Conservation (phyloP, 2,329 filamentous ascomycete genomes). For the Orbilia blumenaviensis region DNA sequence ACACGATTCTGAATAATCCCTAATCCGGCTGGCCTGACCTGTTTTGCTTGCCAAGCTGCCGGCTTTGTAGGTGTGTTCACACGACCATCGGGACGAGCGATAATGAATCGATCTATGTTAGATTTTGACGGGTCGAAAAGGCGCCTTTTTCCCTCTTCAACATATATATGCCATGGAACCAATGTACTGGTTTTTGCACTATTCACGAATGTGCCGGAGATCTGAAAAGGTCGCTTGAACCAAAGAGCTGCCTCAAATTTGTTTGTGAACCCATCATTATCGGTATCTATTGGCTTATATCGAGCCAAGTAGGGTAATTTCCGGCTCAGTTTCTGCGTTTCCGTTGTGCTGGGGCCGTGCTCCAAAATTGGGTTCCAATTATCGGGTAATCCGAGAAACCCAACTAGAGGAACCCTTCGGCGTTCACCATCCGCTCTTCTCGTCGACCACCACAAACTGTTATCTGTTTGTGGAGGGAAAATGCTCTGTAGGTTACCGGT, state of each 20-base stretch:
- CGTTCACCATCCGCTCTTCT: not conserved
- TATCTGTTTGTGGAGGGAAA: slow-evolving; percentile 20
- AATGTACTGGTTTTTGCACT: slow-evolving; percentile 16
- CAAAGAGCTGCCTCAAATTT: slow-evolving; percentile 11
- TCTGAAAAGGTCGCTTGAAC: slow-evolving; percentile 7
- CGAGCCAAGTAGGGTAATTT: slow-evolving; percentile 19
- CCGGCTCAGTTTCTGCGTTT: slow-evolving; percentile 1
- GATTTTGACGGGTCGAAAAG: not conserved
- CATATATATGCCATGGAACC: slow-evolving; percentile 21
- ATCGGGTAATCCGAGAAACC: not conserved
- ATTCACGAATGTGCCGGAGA: slow-evolving; percentile 16
- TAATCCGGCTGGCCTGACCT: not conserved
- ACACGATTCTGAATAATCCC: slow-evolving; percentile 1
- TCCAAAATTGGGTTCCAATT: not conserved
- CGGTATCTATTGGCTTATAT: slow-evolving; percentile 22
- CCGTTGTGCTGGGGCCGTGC: not conserved
- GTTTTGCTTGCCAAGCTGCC: not conserved
- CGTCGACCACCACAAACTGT: slow-evolving; percentile 4
- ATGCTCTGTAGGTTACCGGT: not conserved
- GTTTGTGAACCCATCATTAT: not conserved
- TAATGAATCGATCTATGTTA: not conserved
- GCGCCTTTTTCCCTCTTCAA: not conserved
- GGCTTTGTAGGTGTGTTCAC: not conserved
- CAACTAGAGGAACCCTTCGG: slow-evolving; percentile 4
- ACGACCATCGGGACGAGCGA: slow-evolving; percentile 7